Conservation (phyloP, 306 rosid species). For the Citrullus colocynthis region DNA sequence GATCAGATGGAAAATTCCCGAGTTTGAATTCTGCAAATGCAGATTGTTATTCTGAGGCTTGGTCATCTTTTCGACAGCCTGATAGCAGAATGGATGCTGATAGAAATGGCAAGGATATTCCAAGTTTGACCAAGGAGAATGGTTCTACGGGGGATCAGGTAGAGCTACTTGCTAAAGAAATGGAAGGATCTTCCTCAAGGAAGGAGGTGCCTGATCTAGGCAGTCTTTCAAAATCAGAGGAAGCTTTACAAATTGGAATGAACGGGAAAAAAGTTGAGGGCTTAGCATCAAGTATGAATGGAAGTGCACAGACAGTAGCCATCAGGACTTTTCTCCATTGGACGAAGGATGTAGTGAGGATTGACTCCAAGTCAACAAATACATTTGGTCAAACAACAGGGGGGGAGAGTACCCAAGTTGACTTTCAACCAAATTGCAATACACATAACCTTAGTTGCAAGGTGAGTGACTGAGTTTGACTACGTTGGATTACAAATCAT, state of each 20-base stretch:
- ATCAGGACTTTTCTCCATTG: constrained; percentile 20
- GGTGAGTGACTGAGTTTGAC: constrained; percentile 77
- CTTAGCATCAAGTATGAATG: constrained; percentile 25
- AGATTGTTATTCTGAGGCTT: constrained; percentile 24
- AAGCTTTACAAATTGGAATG: constrained; percentile 2
- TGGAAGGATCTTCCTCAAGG: constrained; percentile 21
- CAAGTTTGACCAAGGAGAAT: constrained; percentile 12
- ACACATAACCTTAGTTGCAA: constrained; percentile 51
- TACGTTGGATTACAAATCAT: constrained; percentile 53
- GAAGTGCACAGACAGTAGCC: constrained; percentile 22
- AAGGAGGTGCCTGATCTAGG: neutral
- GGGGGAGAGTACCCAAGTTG: constrained; percentile 35
- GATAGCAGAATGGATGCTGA: neutral
- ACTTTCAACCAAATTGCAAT: constrained; percentile 29
- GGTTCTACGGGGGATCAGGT: constrained; percentile 28
- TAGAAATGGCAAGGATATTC: neutral
- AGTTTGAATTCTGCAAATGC: constrained; percentile 19
- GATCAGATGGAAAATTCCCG: constrained; percentile 32
- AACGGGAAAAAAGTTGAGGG: constrained; percentile 24
- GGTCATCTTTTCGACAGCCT: constrained; percentile 23
- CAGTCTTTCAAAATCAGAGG: neutral
- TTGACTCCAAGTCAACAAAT: constrained; percentile 31
- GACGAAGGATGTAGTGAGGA: constrained; percentile 32
- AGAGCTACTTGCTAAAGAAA: constrained; percentile 36
- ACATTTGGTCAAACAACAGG: constrained; percentile 26